Evolutionary conservation across 2,329 filamentous ascomycete species (phyloP), one percentile per base, ranked within the genome.

Genomic region (Hypoxylon sp.): DNA sequence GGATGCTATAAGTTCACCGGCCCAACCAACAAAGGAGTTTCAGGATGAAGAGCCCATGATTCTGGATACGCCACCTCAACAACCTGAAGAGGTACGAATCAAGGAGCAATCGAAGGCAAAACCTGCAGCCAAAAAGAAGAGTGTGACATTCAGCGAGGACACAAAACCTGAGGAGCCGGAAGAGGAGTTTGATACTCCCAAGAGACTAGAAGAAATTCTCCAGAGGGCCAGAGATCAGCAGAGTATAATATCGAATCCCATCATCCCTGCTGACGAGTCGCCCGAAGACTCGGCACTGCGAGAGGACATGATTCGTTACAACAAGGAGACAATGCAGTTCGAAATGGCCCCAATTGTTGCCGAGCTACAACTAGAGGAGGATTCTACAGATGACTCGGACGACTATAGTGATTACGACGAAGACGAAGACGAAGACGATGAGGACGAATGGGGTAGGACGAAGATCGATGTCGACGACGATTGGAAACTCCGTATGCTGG

Each of bases 311-410:
- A 85, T 98, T 6, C 87, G 92, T 70, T 99, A 98, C 77, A 91
- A 93, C 68, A 86, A 70, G 60, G 64, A 76, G 37, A 77, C 75
- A 3, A 77, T 77, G 75, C 83, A 97, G 80, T 91, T 91, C 48
- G 95, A 98, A 79, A 91, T 99, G 63, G 94, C 94, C 3, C 90
- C 93, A 39, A 92, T 99, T 2, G 96, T 99, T 14, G 96, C 96
- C 14, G 94, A 98, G 80, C 87, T 99, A 50, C 89, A 97, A 64
- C 80, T 98, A 1, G 93, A 97, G 69, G 91, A 94, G 66, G 87
- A 85, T n/a, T 82, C 83, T 11, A 85, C 83, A 1, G 81, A 85
- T 17, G 85, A 89, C n/a, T 80, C 82, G 26, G 81, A 86, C 52
- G 83, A 83, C 17, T 81, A 86, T 39, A 80, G 80, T 52, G 88